Evolutionary conservation across 78 protist genomes (phyloP).

Genomic region (Dictyostelium firmibasis): DNA sequence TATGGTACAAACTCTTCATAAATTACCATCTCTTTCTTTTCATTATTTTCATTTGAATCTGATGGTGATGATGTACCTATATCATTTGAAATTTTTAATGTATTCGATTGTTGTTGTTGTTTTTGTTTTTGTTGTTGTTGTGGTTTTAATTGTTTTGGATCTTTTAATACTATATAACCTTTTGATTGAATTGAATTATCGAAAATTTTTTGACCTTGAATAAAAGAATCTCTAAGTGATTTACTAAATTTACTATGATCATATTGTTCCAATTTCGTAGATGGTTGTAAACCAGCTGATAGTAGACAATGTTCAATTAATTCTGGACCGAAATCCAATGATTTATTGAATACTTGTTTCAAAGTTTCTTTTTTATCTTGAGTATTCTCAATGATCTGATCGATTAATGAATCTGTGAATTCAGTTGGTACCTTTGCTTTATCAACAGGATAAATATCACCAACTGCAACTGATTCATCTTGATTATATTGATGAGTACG

Average conservation of each 20-base stretch:
- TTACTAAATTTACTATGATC: not conserved
- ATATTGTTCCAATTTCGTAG: constrained; percentile 3
- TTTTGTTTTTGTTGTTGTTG: constrained; percentile 24
- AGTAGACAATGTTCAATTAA: constrained; percentile 60
- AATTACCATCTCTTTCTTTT: constrained; percentile 3
- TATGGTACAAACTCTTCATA: constrained; percentile 91
- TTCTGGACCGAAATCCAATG: constrained; percentile 70
- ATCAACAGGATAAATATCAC: constrained; percentile 67
- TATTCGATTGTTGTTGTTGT: constrained; percentile 3
- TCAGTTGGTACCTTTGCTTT: constrained; percentile 28
- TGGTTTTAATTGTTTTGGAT: constrained; percentile 21
- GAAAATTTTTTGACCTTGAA: constrained; percentile 41
- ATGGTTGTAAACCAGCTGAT: constrained; percentile 46
- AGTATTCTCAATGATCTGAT: not conserved
- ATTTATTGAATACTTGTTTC: constrained; percentile 61
- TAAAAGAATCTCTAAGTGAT: constrained; percentile 2
- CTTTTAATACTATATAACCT: constrained; percentile 55
- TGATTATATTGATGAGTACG: constrained; percentile 78
- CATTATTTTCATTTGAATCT: not conserved
- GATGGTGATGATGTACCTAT: too few relatives aligned
- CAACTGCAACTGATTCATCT: constrained; percentile 53
- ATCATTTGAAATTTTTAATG: not conserved
- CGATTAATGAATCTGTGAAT: constrained; percentile 8
- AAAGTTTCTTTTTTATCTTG: constrained; percentile 54
- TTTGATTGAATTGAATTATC: constrained; percentile 13